Evolutionary conservation across 305 asterid genomes (phyloP).

Genomic region (Ilex paraguariensis): DNA sequence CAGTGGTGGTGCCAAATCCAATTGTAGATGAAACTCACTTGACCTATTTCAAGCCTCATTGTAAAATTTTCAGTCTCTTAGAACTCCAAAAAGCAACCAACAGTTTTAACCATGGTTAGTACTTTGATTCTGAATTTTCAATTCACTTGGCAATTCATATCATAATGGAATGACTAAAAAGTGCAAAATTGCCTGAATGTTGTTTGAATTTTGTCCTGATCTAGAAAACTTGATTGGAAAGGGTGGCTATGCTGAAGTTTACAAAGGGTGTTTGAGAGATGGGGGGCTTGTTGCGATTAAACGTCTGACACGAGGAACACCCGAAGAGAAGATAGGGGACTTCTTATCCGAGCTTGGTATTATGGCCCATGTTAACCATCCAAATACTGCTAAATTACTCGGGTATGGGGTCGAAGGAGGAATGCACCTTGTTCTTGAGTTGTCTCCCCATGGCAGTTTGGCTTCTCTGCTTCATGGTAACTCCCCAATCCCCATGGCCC

Average conservation of each 20-base stretch:
- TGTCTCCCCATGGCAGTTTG: conserved; percentile 89
- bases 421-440: conserved; percentile 77
- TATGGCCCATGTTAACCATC: conserved; percentile 96
- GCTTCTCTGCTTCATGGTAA: conserved; percentile 86
- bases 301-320: conserved; percentile 53
- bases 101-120: conserved; percentile 65
- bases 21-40: conserved; percentile 31
- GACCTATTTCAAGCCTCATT: conserved; percentile 74
- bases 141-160: not conserved
- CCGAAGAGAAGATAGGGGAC: conserved; percentile 64
- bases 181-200: not conserved
- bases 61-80: conserved; percentile 66
- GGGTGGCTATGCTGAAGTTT: conserved; percentile 96
- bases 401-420: conserved; percentile 98
- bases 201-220: not conserved
- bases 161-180: not conserved
- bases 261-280: conserved; percentile 58
- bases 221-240: conserved; percentile 75
- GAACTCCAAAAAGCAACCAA: conserved; percentile 80
- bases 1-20: conserved; percentile 16
- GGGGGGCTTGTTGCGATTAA: conserved; percentile 84
- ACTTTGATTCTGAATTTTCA: not conserved
- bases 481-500: conserved; percentile 16
- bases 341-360: conserved; percentile 88
- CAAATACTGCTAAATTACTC: conserved; percentile 80